Evolutionary conservation across 371 early-diverging fungal species (phyloP).

Genomic region (Entomophthora muscae): DNA sequence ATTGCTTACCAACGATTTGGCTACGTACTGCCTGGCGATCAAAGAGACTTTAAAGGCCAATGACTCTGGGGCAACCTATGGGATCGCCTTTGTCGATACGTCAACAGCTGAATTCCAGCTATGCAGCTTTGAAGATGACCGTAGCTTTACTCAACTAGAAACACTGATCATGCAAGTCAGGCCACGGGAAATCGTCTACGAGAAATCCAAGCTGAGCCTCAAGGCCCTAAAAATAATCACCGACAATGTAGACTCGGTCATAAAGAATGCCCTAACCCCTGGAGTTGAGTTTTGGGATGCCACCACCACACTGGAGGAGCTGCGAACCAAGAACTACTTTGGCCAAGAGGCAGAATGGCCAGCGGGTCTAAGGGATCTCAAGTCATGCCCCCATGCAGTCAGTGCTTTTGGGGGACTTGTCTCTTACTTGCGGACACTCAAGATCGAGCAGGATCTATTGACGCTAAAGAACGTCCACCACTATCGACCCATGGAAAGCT

Average conservation of each 20-base stretch:
- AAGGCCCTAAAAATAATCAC: conserved; percentile 58
- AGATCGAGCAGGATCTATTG: conserved; percentile 67
- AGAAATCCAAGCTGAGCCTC: conserved; percentile 48
- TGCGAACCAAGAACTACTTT: conserved; percentile 50
- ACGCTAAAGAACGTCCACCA: conserved; percentile 58
- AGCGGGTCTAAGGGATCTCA: conserved; percentile 14
- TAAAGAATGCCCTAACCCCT: conserved; percentile 27
- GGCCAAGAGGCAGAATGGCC: conserved; percentile 19
- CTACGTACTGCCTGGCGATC: conserved; percentile 86
- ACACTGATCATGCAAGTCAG: conserved; percentile 84
- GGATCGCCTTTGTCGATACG: conserved; percentile 89
- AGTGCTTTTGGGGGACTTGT: conserved; percentile 67
- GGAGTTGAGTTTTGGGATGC: conserved; percentile 76
- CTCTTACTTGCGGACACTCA: conserved; percentile 61
- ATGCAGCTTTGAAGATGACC: conserved; percentile 68
- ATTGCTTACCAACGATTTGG: conserved; percentile 68
- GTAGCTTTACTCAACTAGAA: conserved; percentile 67
- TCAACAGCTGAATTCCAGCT: conserved; percentile 80
- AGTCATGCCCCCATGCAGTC: conserved; percentile 23
- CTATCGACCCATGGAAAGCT: conserved; percentile 60
- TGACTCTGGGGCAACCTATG: conserved; percentile 29
- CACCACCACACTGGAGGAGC: conserved; percentile 40
- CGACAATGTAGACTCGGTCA: background rate
- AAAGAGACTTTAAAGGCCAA: conserved; percentile 27
- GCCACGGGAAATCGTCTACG: conserved; percentile 75